Conservation (phyloP, 2,329 filamentous ascomycete genomes). For the Bipolaris bicolor region DNA sequence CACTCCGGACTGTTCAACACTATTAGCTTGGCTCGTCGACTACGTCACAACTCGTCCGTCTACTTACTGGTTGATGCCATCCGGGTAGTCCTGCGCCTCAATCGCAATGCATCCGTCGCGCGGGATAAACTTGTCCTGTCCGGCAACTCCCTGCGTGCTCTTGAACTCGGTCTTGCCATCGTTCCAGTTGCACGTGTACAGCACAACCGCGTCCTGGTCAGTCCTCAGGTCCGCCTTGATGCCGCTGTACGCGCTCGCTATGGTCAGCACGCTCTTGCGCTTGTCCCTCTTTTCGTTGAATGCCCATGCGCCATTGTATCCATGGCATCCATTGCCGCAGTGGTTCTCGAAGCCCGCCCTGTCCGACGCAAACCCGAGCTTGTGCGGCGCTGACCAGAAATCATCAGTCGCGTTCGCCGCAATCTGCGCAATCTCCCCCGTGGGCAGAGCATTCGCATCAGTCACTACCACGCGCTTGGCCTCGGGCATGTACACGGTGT, state of each 20-base stretch:
- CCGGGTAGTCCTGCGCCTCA: constrained; percentile 44
- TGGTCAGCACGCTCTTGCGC: constrained; percentile 31
- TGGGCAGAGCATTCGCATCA: constrained; percentile 40
- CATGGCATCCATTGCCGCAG: constrained; percentile 44
- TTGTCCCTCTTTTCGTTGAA: constrained; percentile 36
- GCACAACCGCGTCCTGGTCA: constrained; percentile 41
- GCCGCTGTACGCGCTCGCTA: constrained; percentile 40
- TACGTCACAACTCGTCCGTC: not conserved
- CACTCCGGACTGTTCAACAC: constrained; percentile 39
- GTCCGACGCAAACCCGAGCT: constrained; percentile 40
- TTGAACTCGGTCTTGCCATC: constrained; percentile 46
- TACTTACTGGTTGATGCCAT: constrained; percentile 46
- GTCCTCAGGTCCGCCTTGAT: constrained; percentile 43
- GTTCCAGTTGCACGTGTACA: constrained; percentile 47
- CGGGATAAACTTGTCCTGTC: constrained; percentile 41
- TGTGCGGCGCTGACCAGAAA: constrained; percentile 41
- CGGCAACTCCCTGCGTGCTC: constrained; percentile 37
- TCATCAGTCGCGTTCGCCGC: constrained; percentile 34
- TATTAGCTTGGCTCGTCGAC: constrained; percentile 22
- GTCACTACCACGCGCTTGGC: constrained; percentile 35
- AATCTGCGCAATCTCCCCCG: constrained; percentile 39
- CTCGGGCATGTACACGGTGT: constrained; percentile 42
- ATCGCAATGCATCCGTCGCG: constrained; percentile 45
- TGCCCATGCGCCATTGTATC: constrained; percentile 44
- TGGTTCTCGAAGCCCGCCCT: constrained; percentile 36